These are phyloP conservation scores for Penicillium verhagenii DNA, from an alignment of 495 filamentous ascomycete genomes.

Conservation along the genomic window DNA sequence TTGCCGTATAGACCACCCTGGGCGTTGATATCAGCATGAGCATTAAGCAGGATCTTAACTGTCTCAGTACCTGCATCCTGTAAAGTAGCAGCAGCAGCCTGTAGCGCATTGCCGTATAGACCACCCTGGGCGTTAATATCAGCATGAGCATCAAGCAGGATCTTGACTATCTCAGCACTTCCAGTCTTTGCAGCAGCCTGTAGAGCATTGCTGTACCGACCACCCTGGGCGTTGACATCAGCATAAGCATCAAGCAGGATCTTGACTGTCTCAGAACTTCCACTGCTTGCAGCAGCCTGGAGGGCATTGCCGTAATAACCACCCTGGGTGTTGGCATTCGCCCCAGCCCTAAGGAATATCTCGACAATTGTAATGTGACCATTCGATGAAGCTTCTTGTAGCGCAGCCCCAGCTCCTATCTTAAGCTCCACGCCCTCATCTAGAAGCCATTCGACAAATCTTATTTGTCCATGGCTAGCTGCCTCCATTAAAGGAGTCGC, in stretches of 20 bases:
- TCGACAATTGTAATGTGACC: background rate
- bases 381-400: conserved; percentile 5
- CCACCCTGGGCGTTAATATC: conserved; percentile 6
- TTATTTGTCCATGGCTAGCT: background rate
- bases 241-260: background rate
- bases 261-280: background rate
- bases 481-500: conserved; percentile 4
- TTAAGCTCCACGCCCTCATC: background rate
- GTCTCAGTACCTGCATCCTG: background rate
- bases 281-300: background rate
- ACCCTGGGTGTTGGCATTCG: conserved; percentile 1
- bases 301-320: conserved; percentile 1
- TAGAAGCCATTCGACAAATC: conserved; percentile 13
- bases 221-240: conserved; percentile 2
- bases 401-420: background rate
- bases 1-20: too few relatives aligned
- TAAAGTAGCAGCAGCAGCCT: background rate
- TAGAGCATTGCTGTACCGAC: background rate
- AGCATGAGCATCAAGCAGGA: background rate
- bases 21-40: background rate
- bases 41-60: background rate
- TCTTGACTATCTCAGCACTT: background rate
- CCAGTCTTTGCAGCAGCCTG: conserved; percentile 2
- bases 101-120: background rate
- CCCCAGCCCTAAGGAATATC: conserved; percentile 3